Evolutionary conservation across 2,329 filamentous ascomycete species (phyloP).

Genomic region (Colletotrichum ledebouriae): DNA sequence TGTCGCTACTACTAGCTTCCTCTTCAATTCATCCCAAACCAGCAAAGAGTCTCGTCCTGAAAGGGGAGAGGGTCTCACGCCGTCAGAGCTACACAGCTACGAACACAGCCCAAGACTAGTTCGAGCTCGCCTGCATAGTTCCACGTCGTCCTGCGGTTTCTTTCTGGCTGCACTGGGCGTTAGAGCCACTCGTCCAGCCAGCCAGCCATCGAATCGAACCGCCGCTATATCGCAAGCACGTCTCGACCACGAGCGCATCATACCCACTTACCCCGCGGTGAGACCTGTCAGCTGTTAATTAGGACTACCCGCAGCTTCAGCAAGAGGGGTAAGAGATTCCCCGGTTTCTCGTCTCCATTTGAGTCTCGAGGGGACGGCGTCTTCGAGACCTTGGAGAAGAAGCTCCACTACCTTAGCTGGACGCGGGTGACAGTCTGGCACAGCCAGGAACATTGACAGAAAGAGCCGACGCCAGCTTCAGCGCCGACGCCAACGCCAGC

Average conservation of each 20-base stretch:
- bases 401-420: conserved; percentile 16
- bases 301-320: neutral
- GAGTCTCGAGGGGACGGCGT: conserved; percentile 2
- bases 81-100: conserved; percentile 24
- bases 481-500: neutral
- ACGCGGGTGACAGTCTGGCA: neutral
- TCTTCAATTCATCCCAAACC: conserved; percentile 10
- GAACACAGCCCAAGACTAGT: neutral
- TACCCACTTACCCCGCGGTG: conserved; percentile 6
- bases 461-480: conserved; percentile 6
- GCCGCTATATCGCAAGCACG: conserved; percentile 15
- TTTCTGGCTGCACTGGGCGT: neutral
- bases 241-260: neutral
- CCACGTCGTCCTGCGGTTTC: neutral
- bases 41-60: conserved; percentile 24
- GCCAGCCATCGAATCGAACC: neutral
- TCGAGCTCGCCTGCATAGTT: neutral
- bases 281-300: neutral
- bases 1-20: conserved; percentile 23
- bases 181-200: neutral
- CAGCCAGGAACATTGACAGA: conserved; percentile 15
- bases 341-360: conserved; percentile 13
- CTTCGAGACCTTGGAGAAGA: conserved; percentile 17
- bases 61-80: conserved; percentile 27
- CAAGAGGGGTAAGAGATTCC: conserved; percentile 19